A percentile compares a stretch with the other conserved stretches of the same genome.
Conservation (phyloP, 1,139 yeast genomes). For the Pneumocystis sp. region DNA sequence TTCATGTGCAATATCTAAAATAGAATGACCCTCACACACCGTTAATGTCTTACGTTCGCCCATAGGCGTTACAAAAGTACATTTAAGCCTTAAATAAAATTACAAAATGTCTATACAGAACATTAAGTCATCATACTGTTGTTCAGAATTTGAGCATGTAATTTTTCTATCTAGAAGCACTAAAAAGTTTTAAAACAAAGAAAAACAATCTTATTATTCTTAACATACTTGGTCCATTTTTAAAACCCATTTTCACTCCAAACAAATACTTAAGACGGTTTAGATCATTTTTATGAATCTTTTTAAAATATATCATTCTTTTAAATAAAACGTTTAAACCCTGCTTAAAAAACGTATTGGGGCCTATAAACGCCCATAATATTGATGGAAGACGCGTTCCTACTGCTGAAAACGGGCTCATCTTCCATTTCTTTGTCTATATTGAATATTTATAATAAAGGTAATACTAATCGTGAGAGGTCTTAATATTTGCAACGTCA, state of each 20-base stretch:
- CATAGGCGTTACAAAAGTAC: constrained; percentile 84
- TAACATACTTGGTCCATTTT: background rate
- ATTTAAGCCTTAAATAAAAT: constrained; percentile 21
- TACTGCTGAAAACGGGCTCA: background rate
- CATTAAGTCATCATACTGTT: background rate
- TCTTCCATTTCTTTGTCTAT: background rate
- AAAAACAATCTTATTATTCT: background rate
- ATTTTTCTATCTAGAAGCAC: background rate
- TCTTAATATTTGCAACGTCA: background rate
- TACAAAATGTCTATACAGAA: background rate
- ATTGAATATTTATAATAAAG: no score
- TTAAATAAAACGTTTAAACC: background rate
- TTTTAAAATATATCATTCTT: background rate
- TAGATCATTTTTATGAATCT: background rate
- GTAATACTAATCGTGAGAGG: background rate
- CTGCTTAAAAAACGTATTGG: background rate
- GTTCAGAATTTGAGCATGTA: background rate
- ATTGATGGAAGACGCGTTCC: background rate
- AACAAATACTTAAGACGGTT: background rate
- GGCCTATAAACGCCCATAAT: background rate
- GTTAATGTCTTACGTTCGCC: constrained; percentile 70
- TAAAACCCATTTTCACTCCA: background rate
- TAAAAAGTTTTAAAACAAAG: background rate
- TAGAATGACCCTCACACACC: constrained; percentile 82
- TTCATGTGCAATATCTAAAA: constrained; percentile 90